A percentile compares a stretch with the other conserved stretches of the same genome.
Evolutionary conservation across 306 rosid genomes (phyloP).

Genomic region (Betula pendula): DNA sequence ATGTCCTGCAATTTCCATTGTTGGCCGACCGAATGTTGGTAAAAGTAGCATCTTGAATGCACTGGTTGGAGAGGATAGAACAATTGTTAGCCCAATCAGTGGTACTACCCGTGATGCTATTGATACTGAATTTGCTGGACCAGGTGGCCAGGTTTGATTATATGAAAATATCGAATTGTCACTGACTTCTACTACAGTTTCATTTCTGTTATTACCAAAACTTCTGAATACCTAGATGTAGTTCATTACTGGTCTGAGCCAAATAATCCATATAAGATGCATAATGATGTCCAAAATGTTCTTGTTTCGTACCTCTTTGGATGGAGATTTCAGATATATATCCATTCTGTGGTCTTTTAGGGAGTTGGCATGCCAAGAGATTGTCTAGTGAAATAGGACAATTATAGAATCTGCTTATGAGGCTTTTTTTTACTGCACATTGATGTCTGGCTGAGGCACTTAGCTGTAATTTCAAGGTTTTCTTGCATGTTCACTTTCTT

Average conservation of each 20-base stretch:
- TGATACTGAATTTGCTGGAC: conserved; percentile 85
- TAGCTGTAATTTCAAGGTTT: conserved; percentile 1
- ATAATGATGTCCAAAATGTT: background rate
- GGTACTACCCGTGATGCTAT: conserved; percentile 99
- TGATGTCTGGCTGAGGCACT: background rate
- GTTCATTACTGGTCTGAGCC: background rate
- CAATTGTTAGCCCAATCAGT: conserved; percentile 97
- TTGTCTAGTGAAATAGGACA: background rate
- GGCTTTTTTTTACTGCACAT: background rate
- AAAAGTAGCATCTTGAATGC: conserved; percentile 98
- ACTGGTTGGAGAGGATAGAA: conserved; percentile 89
- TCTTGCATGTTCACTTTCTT: background rate
- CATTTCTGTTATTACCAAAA: background rate
- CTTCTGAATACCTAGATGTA: background rate
- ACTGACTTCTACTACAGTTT: background rate
- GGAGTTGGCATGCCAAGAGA: background rate
- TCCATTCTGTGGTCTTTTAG: background rate
- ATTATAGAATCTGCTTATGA: background rate
- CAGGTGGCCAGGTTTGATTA: conserved; percentile 87
- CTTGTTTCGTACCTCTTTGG: background rate
- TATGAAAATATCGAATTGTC: background rate
- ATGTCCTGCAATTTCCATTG: conserved; percentile 93
- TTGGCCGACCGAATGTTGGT: conserved; percentile 99
- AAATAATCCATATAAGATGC: conserved; percentile 1
- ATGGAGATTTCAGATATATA: background rate